Evolutionary conservation across 2,329 filamentous ascomycete species (phyloP), one percentile per base, ranked within the genome.

Genomic region (Exophiala lecanii-corni): DNA sequence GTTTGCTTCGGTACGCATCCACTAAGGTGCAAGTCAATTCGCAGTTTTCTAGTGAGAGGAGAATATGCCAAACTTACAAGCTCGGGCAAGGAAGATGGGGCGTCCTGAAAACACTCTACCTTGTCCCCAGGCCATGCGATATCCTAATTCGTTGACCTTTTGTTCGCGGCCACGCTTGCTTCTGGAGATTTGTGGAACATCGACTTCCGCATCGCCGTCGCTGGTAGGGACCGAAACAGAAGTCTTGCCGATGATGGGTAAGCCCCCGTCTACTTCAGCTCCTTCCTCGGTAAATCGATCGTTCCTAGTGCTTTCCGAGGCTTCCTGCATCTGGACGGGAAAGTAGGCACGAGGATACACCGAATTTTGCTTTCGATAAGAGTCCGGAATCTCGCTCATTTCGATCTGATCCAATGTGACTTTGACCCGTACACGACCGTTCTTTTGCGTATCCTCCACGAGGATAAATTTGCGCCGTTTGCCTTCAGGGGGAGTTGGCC

Each of bases 401-500:
- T 96, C 85, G 56, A 96, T 89, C 33, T 83, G 82, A 60, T 96
- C 88, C n/a, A 98, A 79, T 51, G 86, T 92, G 39, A 96, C 89
- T 49, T 89, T 84, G 34, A 97, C 89, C 12, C 91, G 82, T 2
- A 96, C 82, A 31, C 89, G 79, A 38, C 80, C 83, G 39, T 84
- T 84, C 25, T 87, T 83, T 50, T 89, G 84, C 39, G 80, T 82
- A 63, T 97, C 91, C 54, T 96, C 89, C 19, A 97, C 89, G 7
- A 97, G 78, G 55, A 97, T 95, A 65, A 97, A 97, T 66, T 96
- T 97, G 61, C 91, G 84, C 59, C 88, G 87, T 70, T 94, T 95
- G 39, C 84, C 82, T 58, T 92, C 88, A n/a, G n/a, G 1, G 89
- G 89, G 39, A 95, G 77, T 54, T 92, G 84, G 36, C 88, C 87